Conservation (phyloP, 805 yeast species). For the Saccharomycopsis amapae region DNA sequence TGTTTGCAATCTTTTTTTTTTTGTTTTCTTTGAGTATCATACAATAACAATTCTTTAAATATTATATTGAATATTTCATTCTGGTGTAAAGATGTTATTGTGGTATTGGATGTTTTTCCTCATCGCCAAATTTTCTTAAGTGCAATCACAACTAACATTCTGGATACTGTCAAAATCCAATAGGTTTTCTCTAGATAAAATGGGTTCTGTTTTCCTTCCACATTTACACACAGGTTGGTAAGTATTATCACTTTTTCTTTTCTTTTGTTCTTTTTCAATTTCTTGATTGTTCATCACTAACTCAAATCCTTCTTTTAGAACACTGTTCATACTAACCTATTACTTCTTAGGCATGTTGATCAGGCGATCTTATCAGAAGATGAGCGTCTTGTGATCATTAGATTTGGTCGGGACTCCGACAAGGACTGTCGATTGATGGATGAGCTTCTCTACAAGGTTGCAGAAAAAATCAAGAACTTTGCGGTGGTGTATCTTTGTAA, state of each 20-base stretch:
- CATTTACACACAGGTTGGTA: constrained; percentile 72
- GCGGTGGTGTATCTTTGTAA: constrained; percentile 87
- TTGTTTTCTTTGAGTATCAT: background rate
- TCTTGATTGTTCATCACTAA: background rate
- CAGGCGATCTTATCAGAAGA: constrained; percentile 95
- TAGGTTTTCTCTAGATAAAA: too few species aligned
- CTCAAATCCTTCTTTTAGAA: background rate
- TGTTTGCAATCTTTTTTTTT: too few species aligned
- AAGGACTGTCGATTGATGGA: constrained; percentile 86
- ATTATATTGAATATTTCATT: background rate
- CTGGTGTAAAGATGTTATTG: background rate
- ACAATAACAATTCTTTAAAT: too few species aligned
- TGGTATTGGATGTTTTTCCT: too few species aligned
- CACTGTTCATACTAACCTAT: constrained; percentile 9
- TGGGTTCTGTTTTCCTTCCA: constrained; percentile 81
- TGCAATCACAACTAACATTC: too few species aligned
- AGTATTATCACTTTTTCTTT: constrained; percentile 8
- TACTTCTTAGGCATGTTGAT: constrained; percentile 81
- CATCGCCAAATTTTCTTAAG: too few species aligned
- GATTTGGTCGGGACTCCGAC: constrained; percentile 80
- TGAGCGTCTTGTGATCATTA: constrained; percentile 75
- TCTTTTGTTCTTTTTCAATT: background rate
- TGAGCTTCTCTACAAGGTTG: constrained; percentile 68
- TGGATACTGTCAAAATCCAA: too few species aligned
- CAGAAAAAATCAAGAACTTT: constrained; percentile 80